Evolutionary conservation across 345 rosid species (phyloP).

Genomic region (Jatropha curcas): DNA sequence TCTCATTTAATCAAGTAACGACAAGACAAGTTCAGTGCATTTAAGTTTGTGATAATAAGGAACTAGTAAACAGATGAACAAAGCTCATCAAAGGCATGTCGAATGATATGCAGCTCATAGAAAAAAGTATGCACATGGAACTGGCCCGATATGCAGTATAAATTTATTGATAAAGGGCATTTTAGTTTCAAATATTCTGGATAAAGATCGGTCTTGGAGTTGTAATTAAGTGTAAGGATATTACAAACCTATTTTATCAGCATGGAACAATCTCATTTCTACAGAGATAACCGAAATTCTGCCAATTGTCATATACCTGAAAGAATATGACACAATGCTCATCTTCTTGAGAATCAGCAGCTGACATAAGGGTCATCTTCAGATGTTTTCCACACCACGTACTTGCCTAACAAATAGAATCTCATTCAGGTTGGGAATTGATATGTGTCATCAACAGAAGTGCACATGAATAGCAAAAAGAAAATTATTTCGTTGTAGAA

Average conservation of each 20-base stretch:
- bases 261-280: not conserved
- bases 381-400: conserved; percentile 87
- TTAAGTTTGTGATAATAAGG: not conserved
- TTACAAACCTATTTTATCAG: not conserved
- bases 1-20: not conserved
- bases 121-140: not conserved
- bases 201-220: not conserved
- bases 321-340: conserved; percentile 65
- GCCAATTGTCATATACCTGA: conserved; percentile 46
- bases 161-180: not conserved
- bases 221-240: not conserved
- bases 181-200: not conserved
- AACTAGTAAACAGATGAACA: not conserved
- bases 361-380: conserved; percentile 76
- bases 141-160: not conserved
- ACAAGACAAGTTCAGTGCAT: not conserved
- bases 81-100: not conserved
- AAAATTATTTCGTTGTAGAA: not conserved
- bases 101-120: not conserved
- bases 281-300: not conserved
- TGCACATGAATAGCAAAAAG: not conserved
- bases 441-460: not conserved
- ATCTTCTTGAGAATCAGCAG: conserved; percentile 84
- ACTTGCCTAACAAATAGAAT: conserved; percentile 48
- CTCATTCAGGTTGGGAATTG: conserved; percentile 15